phyloP scores from a whole-genome alignment of 257 asterid genomes.

The Verbena officinalis region DNA sequence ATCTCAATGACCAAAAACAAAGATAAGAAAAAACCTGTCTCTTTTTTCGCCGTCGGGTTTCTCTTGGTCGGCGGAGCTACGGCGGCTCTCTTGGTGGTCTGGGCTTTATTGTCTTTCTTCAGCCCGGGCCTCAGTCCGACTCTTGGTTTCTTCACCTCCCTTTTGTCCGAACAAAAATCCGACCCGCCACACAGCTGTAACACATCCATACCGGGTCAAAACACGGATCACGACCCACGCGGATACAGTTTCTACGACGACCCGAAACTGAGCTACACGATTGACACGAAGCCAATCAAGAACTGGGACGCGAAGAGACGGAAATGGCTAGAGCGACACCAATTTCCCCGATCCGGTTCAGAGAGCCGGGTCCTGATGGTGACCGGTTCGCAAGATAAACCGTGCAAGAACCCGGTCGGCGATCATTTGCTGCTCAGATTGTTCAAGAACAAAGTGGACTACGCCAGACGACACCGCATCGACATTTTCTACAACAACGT shows the following conservation, averaged over 20 bases:
- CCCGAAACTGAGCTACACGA: conserved; percentile 54
- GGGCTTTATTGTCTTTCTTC: conserved; percentile 57
- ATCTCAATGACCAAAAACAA: conserved; percentile 44
- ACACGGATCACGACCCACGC: conserved; percentile 14
- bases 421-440: conserved; percentile 63
- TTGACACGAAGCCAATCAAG: conserved; percentile 53
- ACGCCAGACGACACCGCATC: conserved; percentile 66
- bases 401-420: conserved; percentile 74
- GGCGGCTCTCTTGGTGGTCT: conserved; percentile 42
- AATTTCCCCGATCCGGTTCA: conserved; percentile 43
- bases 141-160: conserved; percentile 24
- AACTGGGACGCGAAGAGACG: conserved; percentile 73
- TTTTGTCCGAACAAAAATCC: not conserved
- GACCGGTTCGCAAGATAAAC: conserved; percentile 73
- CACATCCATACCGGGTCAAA: too few relatives aligned
- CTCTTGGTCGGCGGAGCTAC: conserved; percentile 46
- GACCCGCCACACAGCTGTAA: not conserved
- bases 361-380: conserved; percentile 56
- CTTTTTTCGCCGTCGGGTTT: conserved; percentile 42
- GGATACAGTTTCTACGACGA: conserved; percentile 58
- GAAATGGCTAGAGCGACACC: conserved; percentile 70
- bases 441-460: conserved; percentile 87
- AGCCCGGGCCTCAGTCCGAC: conserved; percentile 27
- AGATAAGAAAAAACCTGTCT: conserved; percentile 33
- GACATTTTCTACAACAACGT: conserved; percentile 76